Conservation (phyloP, 2,329 filamentous ascomycete species). For the Hymenotorrendiella dingleyae region DNA sequence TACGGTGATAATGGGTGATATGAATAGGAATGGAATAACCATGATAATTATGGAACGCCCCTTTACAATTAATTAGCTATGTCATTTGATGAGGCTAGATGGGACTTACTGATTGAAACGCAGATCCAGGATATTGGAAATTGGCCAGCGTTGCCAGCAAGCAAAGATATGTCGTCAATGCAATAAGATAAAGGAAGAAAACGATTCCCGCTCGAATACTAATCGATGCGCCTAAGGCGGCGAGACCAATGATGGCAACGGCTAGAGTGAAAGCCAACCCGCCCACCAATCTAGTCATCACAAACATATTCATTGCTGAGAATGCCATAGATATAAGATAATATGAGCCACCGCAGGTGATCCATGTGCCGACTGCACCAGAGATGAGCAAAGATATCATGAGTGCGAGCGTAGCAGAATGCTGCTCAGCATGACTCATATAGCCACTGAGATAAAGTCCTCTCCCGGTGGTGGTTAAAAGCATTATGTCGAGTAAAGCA, state of each 20-base stretch:
- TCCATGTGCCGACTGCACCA: slow-evolving; percentile 57
- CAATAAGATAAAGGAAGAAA: slow-evolving; percentile 54
- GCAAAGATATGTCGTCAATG: slow-evolving; percentile 53
- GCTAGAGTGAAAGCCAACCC: slow-evolving; percentile 41
- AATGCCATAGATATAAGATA: slow-evolving; percentile 54
- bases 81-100: background rate
- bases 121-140: slow-evolving; percentile 25
- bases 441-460: slow-evolving; percentile 54
- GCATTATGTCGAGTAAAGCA: slow-evolving; percentile 53
- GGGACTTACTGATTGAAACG: slow-evolving; percentile 15
- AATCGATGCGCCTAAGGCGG: slow-evolving; percentile 41
- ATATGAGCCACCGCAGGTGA: slow-evolving; percentile 56
- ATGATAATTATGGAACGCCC: slow-evolving; percentile 46
- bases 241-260: slow-evolving; percentile 41
- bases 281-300: slow-evolving; percentile 40
- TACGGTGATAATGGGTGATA: slow-evolving; percentile 51
- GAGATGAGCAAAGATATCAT: slow-evolving; percentile 54
- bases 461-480: slow-evolving; percentile 52
- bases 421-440: slow-evolving; percentile 46
- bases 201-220: slow-evolving; percentile 44
- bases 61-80: background rate
- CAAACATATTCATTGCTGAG: slow-evolving; percentile 37
- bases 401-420: slow-evolving; percentile 48
- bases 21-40: slow-evolving; percentile 46
- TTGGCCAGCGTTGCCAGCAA: slow-evolving; percentile 43